These are phyloP conservation scores for Odontarrhena argentea DNA, from an alignment of 345 rosid species.

Conservation along the genomic window DNA sequence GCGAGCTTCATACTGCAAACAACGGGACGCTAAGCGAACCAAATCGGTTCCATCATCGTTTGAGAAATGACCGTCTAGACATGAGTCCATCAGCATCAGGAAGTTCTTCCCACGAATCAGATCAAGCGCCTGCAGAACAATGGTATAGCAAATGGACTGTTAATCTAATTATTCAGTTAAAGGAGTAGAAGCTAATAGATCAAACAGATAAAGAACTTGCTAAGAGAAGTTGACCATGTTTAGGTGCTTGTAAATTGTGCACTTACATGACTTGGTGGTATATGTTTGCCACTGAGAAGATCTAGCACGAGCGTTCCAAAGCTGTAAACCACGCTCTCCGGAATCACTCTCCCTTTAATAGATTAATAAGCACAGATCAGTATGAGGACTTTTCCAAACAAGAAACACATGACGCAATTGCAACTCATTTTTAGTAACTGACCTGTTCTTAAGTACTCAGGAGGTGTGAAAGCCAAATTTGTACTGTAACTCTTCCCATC, in stretches of 20 bases:
- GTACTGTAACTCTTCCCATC: constrained; percentile 94
- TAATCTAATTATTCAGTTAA: neutral
- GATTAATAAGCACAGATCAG: neutral
- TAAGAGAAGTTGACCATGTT: constrained; percentile 17
- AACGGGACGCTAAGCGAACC: constrained; percentile 79
- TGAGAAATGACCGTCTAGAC: constrained; percentile 79
- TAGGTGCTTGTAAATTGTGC: constrained; percentile 20
- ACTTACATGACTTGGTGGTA: constrained; percentile 89
- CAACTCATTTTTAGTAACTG: constrained; percentile 27
- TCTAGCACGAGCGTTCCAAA: constrained; percentile 80
- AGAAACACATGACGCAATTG: constrained; percentile 16
- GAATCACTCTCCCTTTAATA: constrained; percentile 72
- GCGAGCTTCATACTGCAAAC: constrained; percentile 84
- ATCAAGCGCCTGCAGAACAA: constrained; percentile 73
- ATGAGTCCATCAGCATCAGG: constrained; percentile 80
- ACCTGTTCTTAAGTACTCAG: constrained; percentile 89
- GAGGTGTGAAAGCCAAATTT: constrained; percentile 89
- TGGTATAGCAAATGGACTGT: neutral
- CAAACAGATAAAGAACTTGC: constrained; percentile 4
- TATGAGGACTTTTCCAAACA: neutral
- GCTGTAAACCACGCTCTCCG: constrained; percentile 87
- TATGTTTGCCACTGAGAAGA: constrained; percentile 95
- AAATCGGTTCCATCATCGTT: constrained; percentile 89
- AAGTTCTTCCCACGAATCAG: constrained; percentile 79
- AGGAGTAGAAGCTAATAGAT: constrained; percentile 14